Evolutionary conservation across 345 rosid genomes (phyloP), one percentile per base, ranked within the genome.

Genomic region (Cardamine chenopodiifolia): DNA sequence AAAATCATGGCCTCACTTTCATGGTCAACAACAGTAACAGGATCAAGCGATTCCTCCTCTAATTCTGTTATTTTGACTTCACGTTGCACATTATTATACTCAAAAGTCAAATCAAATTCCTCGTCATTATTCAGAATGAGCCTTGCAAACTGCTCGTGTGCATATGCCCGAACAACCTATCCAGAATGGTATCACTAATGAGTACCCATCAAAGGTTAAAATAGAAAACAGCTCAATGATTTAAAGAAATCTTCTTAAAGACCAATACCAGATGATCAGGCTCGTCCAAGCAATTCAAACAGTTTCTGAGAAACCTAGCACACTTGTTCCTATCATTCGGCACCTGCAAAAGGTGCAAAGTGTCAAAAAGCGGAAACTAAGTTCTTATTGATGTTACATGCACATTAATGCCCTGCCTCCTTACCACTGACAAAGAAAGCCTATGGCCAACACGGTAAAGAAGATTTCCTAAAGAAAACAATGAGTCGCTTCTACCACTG

Each of bases 141-240:
- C 80, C 98, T 82, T 50, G 98, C 98, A 77, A 87, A 94, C 73
- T 94, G 96, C 67, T 94, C 98, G 62, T 94, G 98, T 69, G 98
- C 98, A 72, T 75, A 83, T 56, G 98, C 96, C 42, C 98, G 96
- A 32, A 94, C 90, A 71, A 91, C 95, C 97, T 94, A 80, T 73
- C 76, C 61, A 73, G 32, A 60, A 78, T 25, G 26, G 71, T 62
- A 70, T 39, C 49, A 62, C 31, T 32, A 11, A 44, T 69, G 42
- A 79, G 68, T 45, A 66, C 57, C 32, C 49, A 81, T 26, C 29
- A 47, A 77, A 29, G 4, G 26, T 58, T 64, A 20, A 6, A 39
- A 6, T 57, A 58, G 4, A 48, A 22, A 77, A 71, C 14, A 57
- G 29, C 56, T 64, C 20, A 49, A 65, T 14, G 10, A 28, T 37